These are phyloP conservation scores for Paramecium tetraurelia DNA, from an alignment of 73 alveolate genomes.

Conservation along the genomic window DNA sequence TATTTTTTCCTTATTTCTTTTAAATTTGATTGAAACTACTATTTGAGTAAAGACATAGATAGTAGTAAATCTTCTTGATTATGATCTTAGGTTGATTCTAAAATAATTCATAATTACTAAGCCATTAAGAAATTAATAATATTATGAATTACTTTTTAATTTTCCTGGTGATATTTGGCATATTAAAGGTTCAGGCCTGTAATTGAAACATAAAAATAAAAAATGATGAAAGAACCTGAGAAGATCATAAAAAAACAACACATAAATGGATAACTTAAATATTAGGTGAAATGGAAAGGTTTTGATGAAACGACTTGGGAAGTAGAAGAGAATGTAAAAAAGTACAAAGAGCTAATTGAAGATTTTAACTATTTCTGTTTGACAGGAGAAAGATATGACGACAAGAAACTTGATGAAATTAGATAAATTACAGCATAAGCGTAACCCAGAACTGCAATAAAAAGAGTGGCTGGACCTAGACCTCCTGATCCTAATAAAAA, in stretches of 20 bases:
- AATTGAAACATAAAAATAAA: background rate
- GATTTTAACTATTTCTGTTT: conserved; percentile 1
- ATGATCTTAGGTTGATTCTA: background rate
- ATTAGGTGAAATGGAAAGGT: conserved; percentile 42
- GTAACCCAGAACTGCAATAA: background rate
- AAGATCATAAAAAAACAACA: background rate
- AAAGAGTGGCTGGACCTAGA: conserved; percentile 9
- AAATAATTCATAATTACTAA: background rate
- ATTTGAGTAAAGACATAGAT: background rate
- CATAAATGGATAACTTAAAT: background rate
- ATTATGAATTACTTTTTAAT: background rate
- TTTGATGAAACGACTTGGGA: conserved; percentile 39
- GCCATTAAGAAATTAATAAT: background rate
- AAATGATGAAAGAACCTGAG: conserved; percentile 30
- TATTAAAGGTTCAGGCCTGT: background rate
- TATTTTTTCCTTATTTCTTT: background rate
- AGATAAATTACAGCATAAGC: background rate
- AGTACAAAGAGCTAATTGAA: conserved; percentile 13
- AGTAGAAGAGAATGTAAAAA: background rate
- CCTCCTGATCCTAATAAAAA: background rate
- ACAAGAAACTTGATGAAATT: background rate
- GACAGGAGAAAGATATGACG: conserved; percentile 48
- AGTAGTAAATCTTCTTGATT: background rate
- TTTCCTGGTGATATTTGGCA: background rate
- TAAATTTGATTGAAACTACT: background rate